Evolutionary conservation across 2,329 filamentous ascomycete species (phyloP), one percentile per base, ranked within the genome.

Genomic region (Lachnellula subtilissima): DNA sequence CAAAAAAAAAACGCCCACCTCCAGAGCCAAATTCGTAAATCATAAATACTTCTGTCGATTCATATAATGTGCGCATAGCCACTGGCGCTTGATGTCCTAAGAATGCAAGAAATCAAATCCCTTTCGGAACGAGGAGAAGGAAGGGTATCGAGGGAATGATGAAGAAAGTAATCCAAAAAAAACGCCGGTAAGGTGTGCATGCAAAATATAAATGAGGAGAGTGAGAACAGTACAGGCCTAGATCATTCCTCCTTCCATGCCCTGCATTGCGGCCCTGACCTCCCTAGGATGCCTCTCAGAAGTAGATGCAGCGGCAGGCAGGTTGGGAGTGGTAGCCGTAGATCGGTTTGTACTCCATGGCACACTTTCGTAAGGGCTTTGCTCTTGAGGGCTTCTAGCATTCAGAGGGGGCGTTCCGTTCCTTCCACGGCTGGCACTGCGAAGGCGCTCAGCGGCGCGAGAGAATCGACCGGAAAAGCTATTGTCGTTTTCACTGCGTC

Each of bases 391-490:
- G 42, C 64, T 69, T 28, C 58, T 49, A 14, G 67, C 64, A 1
- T 65, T 28, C 9, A 55, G 46, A 17, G 61, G 57, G 12, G 61
- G 56, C 12, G 54, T 46, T 7, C 57, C 60, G 61, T 80, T 80
- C 45, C 78, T 76, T 50, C 76, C 78, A 15, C 82, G 79, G 67
- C 82, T 85, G 1, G 74, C 82, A 4, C 82, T 85, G 19, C 83
- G 78, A 65, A 85, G 78, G 48, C 81, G 78, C 63, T 85, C 83
- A 0, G 82, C 82, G 0, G 80, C 81, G 48, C 82, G 81, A 56
- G 76, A 77, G 59, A 84, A 70, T 35, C 82, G 80, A 3, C 77
- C 76, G 2, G 79, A 74, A 57, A 85, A 73, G 67, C 76, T 76
- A 50, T 73, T 75, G 50, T 82, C 79, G 32, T 74, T 76, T 28